Conservation (phyloP, 2,329 filamentous ascomycete species). For the Cytospora piceae region DNA sequence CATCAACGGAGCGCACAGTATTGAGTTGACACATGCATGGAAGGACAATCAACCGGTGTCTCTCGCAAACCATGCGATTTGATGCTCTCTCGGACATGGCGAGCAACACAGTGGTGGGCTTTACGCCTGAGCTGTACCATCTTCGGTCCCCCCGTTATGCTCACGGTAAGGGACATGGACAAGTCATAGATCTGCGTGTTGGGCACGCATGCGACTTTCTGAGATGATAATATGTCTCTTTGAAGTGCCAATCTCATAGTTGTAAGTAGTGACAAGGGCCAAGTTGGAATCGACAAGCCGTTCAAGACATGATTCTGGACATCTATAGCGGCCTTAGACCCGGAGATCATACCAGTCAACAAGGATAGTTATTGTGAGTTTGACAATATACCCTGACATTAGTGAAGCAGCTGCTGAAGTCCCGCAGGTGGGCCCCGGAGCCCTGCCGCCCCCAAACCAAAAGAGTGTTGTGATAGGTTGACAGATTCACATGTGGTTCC, state of each 20-base stretch:
- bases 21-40: background rate
- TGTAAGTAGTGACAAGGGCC: constrained; percentile 6
- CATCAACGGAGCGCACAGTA: background rate
- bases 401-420: background rate
- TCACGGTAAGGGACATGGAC: background rate
- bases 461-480: background rate
- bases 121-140: background rate
- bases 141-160: background rate
- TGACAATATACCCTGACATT: background rate
- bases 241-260: background rate
- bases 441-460: background rate
- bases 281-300: constrained; percentile 13
- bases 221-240: constrained; percentile 2
- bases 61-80: background rate
- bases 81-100: background rate
- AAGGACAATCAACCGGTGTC: background rate
- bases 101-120: background rate
- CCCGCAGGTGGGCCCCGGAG: too few relatives aligned
- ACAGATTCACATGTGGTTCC: background rate
- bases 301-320: constrained; percentile 1
- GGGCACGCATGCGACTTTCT: constrained; percentile 16
- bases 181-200: constrained; percentile 10
- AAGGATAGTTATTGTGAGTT: background rate
- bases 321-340: constrained; percentile 10
- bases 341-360: background rate